phyloP scores from a whole-genome alignment of 495 filamentous ascomycete genomes.

The Annulohypoxylon nitens region DNA sequence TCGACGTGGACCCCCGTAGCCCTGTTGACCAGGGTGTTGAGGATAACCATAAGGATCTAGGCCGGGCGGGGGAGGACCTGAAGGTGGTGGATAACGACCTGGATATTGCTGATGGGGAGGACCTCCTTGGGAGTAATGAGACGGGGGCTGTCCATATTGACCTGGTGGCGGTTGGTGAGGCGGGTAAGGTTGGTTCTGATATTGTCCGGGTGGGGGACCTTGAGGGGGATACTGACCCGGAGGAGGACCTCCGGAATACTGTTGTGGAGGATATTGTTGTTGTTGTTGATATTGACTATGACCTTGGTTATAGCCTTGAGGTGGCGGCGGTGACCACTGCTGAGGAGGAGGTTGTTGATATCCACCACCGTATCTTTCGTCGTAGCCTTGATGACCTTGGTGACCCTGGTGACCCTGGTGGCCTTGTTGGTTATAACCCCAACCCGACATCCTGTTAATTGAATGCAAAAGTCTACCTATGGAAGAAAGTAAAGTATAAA shows the following conservation, averaged over 20 bases:
- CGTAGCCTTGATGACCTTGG: constrained; percentile 37
- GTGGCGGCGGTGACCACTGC: constrained; percentile 33
- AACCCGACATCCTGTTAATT: constrained; percentile 38
- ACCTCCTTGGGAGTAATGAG: constrained; percentile 39
- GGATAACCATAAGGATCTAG: constrained; percentile 58
- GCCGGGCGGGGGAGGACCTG: constrained; percentile 51
- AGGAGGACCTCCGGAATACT: constrained; percentile 25
- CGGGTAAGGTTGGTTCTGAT: constrained; percentile 18
- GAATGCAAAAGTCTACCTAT: not conserved
- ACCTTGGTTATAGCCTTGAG: constrained; percentile 47
- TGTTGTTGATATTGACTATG: constrained; percentile 13
- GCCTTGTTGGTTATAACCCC: constrained; percentile 37
- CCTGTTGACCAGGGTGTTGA: constrained; percentile 42
- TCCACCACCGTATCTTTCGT: constrained; percentile 35
- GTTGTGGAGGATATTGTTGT: constrained; percentile 29
- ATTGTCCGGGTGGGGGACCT: constrained; percentile 26
- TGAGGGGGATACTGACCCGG: constrained; percentile 43
- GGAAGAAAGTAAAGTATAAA: not conserved
- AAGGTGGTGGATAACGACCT: constrained; percentile 53
- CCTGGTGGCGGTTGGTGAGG: constrained; percentile 43
- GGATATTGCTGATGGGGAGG: constrained; percentile 50
- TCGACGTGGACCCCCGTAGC: constrained; percentile 49
- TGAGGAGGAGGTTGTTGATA: constrained; percentile 38
- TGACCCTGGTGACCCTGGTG: constrained; percentile 1
- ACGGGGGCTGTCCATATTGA: constrained; percentile 40